A percentile compares a stretch with the other conserved stretches of the same genome.
Evolutionary conservation across 148 eudicot genomes (phyloP).

Genomic region (Rhododendron griersonianum): DNA sequence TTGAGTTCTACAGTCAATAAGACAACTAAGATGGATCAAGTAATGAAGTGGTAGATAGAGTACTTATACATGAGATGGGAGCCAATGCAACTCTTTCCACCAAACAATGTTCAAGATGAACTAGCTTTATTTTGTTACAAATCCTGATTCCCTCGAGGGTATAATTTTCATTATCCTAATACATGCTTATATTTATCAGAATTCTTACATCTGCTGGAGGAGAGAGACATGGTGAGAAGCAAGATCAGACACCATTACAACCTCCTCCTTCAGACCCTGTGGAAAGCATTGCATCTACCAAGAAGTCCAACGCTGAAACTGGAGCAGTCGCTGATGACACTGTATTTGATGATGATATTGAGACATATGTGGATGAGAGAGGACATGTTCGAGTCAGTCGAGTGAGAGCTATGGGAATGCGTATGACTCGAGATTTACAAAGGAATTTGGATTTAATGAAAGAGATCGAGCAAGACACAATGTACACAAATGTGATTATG

Average conservation of each 20-base stretch:
- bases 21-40: neutral
- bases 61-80: neutral
- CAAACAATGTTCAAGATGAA: neutral
- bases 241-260: constrained; percentile 30
- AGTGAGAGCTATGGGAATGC: constrained; percentile 87
- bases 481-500: constrained; percentile 9
- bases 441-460: constrained; percentile 88
- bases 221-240: constrained; percentile 28
- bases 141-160: neutral
- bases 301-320: constrained; percentile 26
- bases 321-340: constrained; percentile 32
- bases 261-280: constrained; percentile 21
- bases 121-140: neutral
- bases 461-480: constrained; percentile 54
- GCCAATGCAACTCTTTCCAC: constrained; percentile 8
- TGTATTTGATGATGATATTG: constrained; percentile 40
- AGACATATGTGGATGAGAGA: constrained; percentile 74
- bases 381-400: constrained; percentile 67
- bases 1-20: neutral
- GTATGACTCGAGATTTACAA: constrained; percentile 91
- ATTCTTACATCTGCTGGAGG: constrained; percentile 64
- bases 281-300: constrained; percentile 25
- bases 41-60: neutral
- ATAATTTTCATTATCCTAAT: neutral
- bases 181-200: constrained; percentile 27